Base-by-base conservation (phyloP, 441 rosid species). In the Theobroma grandiflorum region DNA sequence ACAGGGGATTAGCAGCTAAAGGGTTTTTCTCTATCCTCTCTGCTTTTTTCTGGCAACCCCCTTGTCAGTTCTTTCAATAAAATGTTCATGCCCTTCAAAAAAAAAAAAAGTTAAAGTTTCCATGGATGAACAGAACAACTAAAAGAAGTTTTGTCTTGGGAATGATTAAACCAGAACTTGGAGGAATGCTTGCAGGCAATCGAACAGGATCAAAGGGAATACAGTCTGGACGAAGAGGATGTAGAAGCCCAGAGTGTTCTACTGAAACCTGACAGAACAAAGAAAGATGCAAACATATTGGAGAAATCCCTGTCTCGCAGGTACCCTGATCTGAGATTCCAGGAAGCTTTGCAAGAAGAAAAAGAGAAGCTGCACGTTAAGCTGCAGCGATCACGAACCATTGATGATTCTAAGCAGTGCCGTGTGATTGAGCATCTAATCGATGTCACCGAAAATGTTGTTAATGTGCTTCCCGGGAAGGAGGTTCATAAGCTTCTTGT, bases 311-410 rank as follows among this genome's bases (percentile, higher is more conserved):
- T 85, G 47, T 85, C 86, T 20, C 78, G 84, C 7, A 58, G 79
- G 8, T 86, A 88, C 63, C 88, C 86, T 1, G 82, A 84, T 33
- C 5, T 86, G 76, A 78, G 75, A 76, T 79, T 86, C 69, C 40
- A 53, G 33, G 86, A 86, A 20, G 88, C 84, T 70, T 87, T 88
- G n/a, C 75, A 57, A 22, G 87, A 86, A 83, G 91, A 88, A 62
- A 82, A 80, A 35, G 84, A 68, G 58, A 88, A 88, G 67, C 87
- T 86, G 3, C 82, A 81, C 1, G 42, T 77, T 15, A 87, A 88
- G 78, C 78, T 88, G 58, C 84, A 82, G 35, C 50, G 81, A 67
- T 85, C 79, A 20, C 62, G 76, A 71, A 80, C 85, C 1, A 40
- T 49, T 43, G 81, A 79, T 11, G 88, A 88, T 33, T 33, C 31